Evolutionary conservation across 2,329 filamentous ascomycete species (phyloP).

Genomic region (Cladosporium austrohemisphaericum): DNA sequence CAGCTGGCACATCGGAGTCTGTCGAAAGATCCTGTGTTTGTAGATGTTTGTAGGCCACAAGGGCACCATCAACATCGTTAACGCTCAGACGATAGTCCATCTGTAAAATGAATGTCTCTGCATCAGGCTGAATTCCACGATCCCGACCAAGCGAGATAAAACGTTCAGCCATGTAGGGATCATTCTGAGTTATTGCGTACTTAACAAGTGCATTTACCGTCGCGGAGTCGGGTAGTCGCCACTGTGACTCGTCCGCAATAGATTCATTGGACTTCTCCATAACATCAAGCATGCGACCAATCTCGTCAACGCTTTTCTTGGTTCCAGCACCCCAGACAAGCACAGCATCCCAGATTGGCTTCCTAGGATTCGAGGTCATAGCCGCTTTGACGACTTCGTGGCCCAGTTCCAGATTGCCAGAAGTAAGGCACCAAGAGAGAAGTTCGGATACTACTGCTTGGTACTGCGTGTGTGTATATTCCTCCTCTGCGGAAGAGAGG

Average conservation of each 20-base stretch:
- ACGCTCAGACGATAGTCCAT: constrained; percentile 72
- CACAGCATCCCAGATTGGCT: constrained; percentile 62
- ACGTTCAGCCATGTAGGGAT: constrained; percentile 69
- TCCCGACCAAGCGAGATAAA: constrained; percentile 65
- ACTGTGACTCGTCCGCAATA: constrained; percentile 41
- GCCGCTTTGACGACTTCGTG: constrained; percentile 52
- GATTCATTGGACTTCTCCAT: constrained; percentile 46
- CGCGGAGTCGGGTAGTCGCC: constrained; percentile 57
- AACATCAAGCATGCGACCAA: constrained; percentile 67
- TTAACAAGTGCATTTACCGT: constrained; percentile 76
- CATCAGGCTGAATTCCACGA: constrained; percentile 63
- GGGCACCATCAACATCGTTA: constrained; percentile 67
- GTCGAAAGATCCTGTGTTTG: constrained; percentile 54
- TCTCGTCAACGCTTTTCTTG: constrained; percentile 67
- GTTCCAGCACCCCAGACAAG: constrained; percentile 72
- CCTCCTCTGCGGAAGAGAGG: constrained; percentile 44
- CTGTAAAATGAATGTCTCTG: constrained; percentile 67
- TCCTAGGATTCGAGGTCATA: constrained; percentile 27
- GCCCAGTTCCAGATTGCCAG: constrained; percentile 60
- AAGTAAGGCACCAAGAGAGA: constrained; percentile 32
- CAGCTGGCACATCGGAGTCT: constrained; percentile 57
- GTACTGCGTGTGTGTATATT: not conserved
- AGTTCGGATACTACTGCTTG: constrained; percentile 13
- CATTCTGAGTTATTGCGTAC: constrained; percentile 65
- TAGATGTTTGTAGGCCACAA: constrained; percentile 61